A percentile compares a stretch with the other conserved stretches of the same genome.
Conservation (phyloP, 2,329 filamentous ascomycete species). For the Atkinsonella texensis region DNA sequence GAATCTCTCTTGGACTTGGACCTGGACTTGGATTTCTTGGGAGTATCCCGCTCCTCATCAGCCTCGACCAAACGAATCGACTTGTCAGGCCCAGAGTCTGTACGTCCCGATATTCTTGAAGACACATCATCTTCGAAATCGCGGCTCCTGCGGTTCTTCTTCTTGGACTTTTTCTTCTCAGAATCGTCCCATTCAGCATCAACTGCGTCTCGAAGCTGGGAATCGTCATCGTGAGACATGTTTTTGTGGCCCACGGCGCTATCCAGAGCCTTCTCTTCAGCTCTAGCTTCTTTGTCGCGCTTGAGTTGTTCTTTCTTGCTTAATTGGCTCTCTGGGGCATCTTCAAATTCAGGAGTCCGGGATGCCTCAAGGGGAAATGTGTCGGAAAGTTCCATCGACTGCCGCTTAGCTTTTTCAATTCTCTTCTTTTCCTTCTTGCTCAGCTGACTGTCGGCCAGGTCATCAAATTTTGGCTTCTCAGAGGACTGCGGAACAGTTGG, state of each 20-base stretch:
- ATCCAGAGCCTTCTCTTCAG: constrained; percentile 13
- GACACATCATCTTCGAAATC: constrained; percentile 16
- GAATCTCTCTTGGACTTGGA: constrained; percentile 21
- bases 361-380: constrained; percentile 2
- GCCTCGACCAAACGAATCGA: constrained; percentile 4
- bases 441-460: constrained; percentile 17
- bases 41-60: constrained; percentile 25
- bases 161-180: constrained; percentile 15
- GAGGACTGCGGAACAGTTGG: constrained; percentile 1
- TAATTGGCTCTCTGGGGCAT: constrained; percentile 14
- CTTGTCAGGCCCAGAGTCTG: constrained; percentile 18
- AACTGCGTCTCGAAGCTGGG: constrained; percentile 11
- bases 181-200: constrained; percentile 16
- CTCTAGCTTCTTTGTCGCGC: constrained; percentile 26
- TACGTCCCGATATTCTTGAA: constrained; percentile 16
- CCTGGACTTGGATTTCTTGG: constrained; percentile 21
- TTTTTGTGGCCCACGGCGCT: constrained; percentile 14
- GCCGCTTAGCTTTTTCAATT: constrained; percentile 24
- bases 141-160: constrained; percentile 19
- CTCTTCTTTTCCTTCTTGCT: constrained; percentile 40
- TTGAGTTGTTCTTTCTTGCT: constrained; percentile 27
- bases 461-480: constrained; percentile 9
- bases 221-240: constrained; percentile 7
- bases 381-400: constrained; percentile 7
- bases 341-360: constrained; percentile 11